Evolutionary conservation across 2,329 filamentous ascomycete species (phyloP).

Genomic region (Beauveria pseudobassiana): DNA sequence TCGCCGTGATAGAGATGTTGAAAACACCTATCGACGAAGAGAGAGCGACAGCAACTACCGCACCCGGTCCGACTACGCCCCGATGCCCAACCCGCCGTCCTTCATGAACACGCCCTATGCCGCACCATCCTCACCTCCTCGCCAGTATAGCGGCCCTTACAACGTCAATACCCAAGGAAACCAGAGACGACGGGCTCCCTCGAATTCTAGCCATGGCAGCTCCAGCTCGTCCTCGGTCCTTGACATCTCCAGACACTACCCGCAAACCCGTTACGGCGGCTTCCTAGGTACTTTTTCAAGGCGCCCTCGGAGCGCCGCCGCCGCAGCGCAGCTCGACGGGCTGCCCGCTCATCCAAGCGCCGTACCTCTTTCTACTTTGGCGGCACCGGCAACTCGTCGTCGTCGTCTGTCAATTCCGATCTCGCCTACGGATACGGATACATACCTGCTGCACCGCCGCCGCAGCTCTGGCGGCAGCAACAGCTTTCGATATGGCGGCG

Average conservation of each 20-base stretch:
- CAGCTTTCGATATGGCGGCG: constrained; percentile 14
- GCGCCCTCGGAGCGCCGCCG: constrained; percentile 48
- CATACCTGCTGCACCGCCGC: constrained; percentile 31
- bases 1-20: background rate
- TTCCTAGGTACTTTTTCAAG: constrained; percentile 54
- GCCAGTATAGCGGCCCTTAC: background rate
- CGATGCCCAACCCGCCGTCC: constrained; percentile 10
- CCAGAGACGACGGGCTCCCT: constrained; percentile 4
- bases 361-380: constrained; percentile 38
- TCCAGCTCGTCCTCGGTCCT: constrained; percentile 53
- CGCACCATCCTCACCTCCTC: constrained; percentile 1
- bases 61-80: background rate
- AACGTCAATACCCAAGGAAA: background rate
- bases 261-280: constrained; percentile 41
- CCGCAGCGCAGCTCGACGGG: constrained; percentile 20
- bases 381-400: constrained; percentile 47
- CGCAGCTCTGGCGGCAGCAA: constrained; percentile 15
- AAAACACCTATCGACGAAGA: background rate
- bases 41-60: constrained; percentile 2
- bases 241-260: constrained; percentile 54
- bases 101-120: constrained; percentile 1
- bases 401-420: constrained; percentile 60
- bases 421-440: constrained; percentile 60
- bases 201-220: constrained; percentile 28
- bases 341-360: constrained; percentile 6